phyloP scores from a whole-genome alignment of 257 asterid genomes.

The Petunia axillaris region DNA sequence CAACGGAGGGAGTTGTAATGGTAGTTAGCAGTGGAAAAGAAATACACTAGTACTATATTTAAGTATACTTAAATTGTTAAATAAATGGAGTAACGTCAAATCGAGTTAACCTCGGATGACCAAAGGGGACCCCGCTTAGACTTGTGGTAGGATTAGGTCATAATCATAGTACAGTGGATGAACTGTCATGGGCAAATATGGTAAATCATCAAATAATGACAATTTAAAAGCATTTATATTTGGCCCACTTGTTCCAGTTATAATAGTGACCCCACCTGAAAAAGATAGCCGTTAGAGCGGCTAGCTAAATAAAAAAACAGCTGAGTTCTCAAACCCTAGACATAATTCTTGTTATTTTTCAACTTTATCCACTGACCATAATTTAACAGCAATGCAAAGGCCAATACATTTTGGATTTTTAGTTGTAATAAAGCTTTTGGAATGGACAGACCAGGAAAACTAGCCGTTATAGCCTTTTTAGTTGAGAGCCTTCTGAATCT shows the following conservation, averaged over 20 bases:
- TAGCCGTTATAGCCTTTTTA: conserved; percentile 68
- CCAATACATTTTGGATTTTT: conserved; percentile 15
- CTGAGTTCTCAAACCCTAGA: conserved; percentile 39
- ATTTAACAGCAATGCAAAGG: neutral
- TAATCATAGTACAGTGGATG: neutral
- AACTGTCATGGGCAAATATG: neutral
- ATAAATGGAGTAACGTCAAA: neutral
- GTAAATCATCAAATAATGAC: neutral
- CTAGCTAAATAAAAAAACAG: conserved; percentile 14
- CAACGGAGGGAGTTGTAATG: too few species aligned
- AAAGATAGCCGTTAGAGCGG: conserved; percentile 84
- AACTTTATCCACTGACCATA: neutral
- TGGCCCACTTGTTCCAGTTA: conserved; percentile 23
- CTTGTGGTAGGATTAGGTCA: conserved; percentile 19
- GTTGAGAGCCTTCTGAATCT: conserved; percentile 32
- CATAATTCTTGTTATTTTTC: conserved; percentile 26
- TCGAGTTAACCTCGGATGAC: conserved; percentile 28
- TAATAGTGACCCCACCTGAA: conserved; percentile 46
- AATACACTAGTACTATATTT: too few species aligned
- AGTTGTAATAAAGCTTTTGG: conserved; percentile 9
- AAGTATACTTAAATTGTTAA: too few species aligned
- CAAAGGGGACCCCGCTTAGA: conserved; percentile 33
- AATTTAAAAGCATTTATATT: neutral
- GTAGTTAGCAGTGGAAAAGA: too few species aligned
- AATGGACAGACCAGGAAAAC: conserved; percentile 44